Evolutionary conservation across 768 basidiomycete species (phyloP).

Genomic region (Trametes cingulata): DNA sequence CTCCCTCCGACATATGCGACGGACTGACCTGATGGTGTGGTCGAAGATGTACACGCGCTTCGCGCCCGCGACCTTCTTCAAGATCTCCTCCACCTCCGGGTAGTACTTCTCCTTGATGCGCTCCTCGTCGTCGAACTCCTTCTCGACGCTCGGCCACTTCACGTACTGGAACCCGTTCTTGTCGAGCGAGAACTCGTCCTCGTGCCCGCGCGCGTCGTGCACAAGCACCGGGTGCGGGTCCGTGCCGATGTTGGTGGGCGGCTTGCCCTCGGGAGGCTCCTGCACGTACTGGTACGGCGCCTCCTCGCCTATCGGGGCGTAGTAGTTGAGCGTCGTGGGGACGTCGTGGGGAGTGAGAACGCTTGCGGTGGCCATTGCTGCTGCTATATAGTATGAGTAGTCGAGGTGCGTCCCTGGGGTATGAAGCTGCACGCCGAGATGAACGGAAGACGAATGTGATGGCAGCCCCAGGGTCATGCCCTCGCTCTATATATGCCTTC

Average conservation of each 20-base stretch:
- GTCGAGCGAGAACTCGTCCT: constrained; percentile 35
- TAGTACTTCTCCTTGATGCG: constrained; percentile 40
- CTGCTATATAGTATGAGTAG: not conserved
- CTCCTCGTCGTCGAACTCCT: constrained; percentile 41
- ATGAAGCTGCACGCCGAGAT: not conserved
- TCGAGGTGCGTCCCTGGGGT: not conserved
- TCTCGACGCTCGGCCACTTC: constrained; percentile 34
- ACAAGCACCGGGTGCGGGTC: constrained; percentile 22
- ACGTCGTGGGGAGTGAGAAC: constrained; percentile 35
- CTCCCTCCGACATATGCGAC: not conserved
- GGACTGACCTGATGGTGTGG: constrained; percentile 38
- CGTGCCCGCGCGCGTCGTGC: constrained; percentile 30
- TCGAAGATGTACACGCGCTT: constrained; percentile 45
- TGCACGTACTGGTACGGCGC: constrained; percentile 36
- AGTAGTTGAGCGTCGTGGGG: constrained; percentile 39
- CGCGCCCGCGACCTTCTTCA: constrained; percentile 43
- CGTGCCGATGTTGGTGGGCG: constrained; percentile 28
- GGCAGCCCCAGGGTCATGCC: not conserved
- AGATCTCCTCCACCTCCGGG: constrained; percentile 39
- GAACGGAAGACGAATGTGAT: not conserved
- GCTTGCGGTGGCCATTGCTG: constrained; percentile 27
- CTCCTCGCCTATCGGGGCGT: constrained; percentile 27
- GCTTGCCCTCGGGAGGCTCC: constrained; percentile 31
- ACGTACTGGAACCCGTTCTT: constrained; percentile 44
- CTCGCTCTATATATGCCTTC: constrained; percentile 1